Percentiles rank a stretch among this genome's conserved stretches.
phyloP scores from a whole-genome alignment of 2,329 filamentous ascomycete species.

The Fusarium irregulare region DNA sequence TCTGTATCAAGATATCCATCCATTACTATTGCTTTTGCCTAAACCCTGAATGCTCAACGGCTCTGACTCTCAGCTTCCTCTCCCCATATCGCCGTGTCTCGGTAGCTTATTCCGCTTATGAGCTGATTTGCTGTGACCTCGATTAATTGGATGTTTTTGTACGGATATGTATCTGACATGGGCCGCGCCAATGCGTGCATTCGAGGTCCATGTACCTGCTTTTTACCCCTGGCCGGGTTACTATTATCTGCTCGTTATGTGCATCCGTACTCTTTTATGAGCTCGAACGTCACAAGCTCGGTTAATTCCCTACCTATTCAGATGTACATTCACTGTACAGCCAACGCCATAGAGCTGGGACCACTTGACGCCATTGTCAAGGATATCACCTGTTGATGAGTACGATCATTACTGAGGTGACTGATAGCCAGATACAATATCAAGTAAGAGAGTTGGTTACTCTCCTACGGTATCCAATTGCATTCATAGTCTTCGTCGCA shows the following conservation, averaged over 20 bases:
- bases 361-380: conserved; percentile 31
- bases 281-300: conserved; percentile 1
- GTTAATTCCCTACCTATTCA: not conserved
- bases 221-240: conserved; percentile 23
- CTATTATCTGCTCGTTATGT: conserved; percentile 10
- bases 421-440: not conserved
- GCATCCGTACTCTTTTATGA: conserved; percentile 12
- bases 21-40: not conserved
- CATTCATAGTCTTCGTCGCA: not conserved
- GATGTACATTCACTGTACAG: not conserved
- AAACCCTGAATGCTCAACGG: not conserved
- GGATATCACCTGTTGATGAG: conserved; percentile 4
- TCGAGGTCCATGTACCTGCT: conserved; percentile 24
- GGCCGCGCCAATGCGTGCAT: conserved; percentile 33
- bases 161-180: conserved; percentile 21
- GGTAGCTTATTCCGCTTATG: conserved; percentile 27
- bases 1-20: conserved; percentile 2
- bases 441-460: not conserved
- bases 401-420: not conserved
- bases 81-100: not conserved
- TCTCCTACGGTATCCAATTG: not conserved
- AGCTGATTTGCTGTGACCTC: conserved; percentile 30
- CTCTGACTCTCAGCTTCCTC: not conserved
- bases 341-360: conserved; percentile 13
- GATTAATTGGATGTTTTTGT: not conserved